Evolutionary conservation across 2,329 filamentous ascomycete species (phyloP), one percentile per base, ranked within the genome.

Genomic region (Westerdykella ornata): DNA sequence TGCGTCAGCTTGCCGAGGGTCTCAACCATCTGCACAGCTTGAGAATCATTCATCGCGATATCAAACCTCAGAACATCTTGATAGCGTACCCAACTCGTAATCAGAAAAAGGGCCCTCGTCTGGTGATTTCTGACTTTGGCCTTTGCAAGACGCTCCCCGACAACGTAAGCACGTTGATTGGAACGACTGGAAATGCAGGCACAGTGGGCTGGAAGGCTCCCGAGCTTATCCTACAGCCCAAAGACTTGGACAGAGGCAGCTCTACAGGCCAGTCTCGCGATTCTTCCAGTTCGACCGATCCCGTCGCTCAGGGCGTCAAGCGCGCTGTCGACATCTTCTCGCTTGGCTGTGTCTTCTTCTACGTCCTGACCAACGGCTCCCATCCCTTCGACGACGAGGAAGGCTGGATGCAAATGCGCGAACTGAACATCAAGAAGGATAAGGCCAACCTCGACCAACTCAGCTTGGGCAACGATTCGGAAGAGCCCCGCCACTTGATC

Each of bases 281-380:
- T 34, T 68, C 68, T 0, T 66, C 63, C 2, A 64, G 55, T 39
- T 66, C 63, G 1, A 63, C 57, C 4, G 65, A 67, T 42, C 60
- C 63, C 1, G 72, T 78, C 18, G 56, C 64, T 52, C 82, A 88
- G 44, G 85, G 92, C 38, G 90, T 94, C 5, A 98, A 94, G 35
- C 84, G 92, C 35, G 87, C 92, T 7, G 96, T 97, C 46, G 92
- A 98, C 61, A 95, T 98, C 18, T 98, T 98, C 70, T 95, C 89
- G 0, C 77, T 98, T 28, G 92, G 92, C 1, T 84, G 95, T 39
- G 88, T 98, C n/a, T 98, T 96, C 72, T 97, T 89, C 70, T 98
- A 96, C 63, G 89, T 97, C n/a, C 75, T 98, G 45, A 96, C 90
- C 1, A 85, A 88, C 47, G 92, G 92, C 13, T 80, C 77, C 1